Base-by-base conservation (phyloP, 73 alveolate genomes). In the Urostyla sp. region DNA sequence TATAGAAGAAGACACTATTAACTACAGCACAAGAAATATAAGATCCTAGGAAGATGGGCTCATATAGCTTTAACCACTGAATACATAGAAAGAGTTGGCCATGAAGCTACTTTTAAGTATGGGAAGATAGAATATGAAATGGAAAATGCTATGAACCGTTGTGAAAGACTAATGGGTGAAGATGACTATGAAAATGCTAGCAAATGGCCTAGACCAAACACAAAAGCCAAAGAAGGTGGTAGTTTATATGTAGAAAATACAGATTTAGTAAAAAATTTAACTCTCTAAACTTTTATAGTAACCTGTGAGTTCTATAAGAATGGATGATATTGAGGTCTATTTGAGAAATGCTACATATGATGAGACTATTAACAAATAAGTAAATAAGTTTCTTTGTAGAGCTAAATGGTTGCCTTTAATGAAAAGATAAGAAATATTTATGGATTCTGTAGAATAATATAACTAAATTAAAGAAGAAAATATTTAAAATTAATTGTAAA, bases 161-260 rank as follows among this genome's bases (percentile, higher is more conserved):
- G 51, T 35, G 87, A 84, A 26, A 74, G 92, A 45, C 60, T 84
- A 16, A 85, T 74, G 24, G 83, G 77, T 16, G 85, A 80, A 1
- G 92, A 84, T 44, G 92, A 75, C 44, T 84, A 35, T 49, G 88
- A 46, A 13, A 50, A 18, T 24, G 84, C 92, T 10, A 27, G 18
- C 37, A 67, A 32, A 34, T 26, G 36, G 27, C 58, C 54, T 8
- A 54, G 92, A 31, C 92, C 92, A 0, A 43, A 57, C 28, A 73
- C 92, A 18, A 84, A 84, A 50, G 92, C 92, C 16, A 84, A 72
- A 50, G 88, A 54, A 16, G 92, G 92, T 28, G 92, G 92, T 26
- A 72, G 88, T 45, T 61, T 84, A 18, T 84, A 84, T 38, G 88
- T 84, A 0, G 92, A 84, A 51, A 84, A 55, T 37, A 51, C 72